Evolutionary conservation across 257 asterid genomes (phyloP), one percentile per base, ranked within the genome.

Genomic region (Przewalskia tangutica): DNA sequence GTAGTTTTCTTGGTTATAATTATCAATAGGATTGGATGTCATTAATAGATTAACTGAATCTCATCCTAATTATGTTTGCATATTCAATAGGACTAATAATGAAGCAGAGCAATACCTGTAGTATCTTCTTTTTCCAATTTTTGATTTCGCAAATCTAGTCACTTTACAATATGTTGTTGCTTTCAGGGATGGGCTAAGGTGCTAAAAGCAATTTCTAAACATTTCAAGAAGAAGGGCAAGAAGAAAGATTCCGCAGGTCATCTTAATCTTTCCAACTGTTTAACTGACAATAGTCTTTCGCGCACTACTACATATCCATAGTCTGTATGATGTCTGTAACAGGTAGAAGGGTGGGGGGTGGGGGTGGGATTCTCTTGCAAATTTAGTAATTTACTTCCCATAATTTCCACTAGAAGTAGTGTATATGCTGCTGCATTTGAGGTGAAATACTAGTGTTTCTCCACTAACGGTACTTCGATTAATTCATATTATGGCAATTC

Each of bases 161-260:
- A 4, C 3, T 14, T 36, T 0, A 23, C 59, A 51, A 13, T 70
- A 7, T 20, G 14, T 64, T 0, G 4, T 1, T 64, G 20, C 59
- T 40, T 62, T 53, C 79, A 91, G 92, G 91, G 88, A 84, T 91
- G 92, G 93, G 88, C 79, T 78, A 90, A 88, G 84, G 87, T 87
- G 86, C 82, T 90, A 83, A 90, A 88, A 84, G 95, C 91, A 42
- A 97, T 94, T 20, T 84, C 90, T 3, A 90, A 90, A 79, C 89
- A 89, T 60, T 90, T 93, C 91, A 93, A 93, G 91, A 92, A 89
- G 91, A 90, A 85, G 87, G 87, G 44, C 78, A 83, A 71, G 65
- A 93, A 85, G 89, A 88, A 83, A 58, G 89, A 81, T 38, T 36
- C 83, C 10, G 77, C 63, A 68, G 81, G 84, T 59, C 87, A 81